Evolutionary conservation across 2,329 filamentous ascomycete genomes (phyloP).

Genomic region (Elsinoe arachidis): DNA sequence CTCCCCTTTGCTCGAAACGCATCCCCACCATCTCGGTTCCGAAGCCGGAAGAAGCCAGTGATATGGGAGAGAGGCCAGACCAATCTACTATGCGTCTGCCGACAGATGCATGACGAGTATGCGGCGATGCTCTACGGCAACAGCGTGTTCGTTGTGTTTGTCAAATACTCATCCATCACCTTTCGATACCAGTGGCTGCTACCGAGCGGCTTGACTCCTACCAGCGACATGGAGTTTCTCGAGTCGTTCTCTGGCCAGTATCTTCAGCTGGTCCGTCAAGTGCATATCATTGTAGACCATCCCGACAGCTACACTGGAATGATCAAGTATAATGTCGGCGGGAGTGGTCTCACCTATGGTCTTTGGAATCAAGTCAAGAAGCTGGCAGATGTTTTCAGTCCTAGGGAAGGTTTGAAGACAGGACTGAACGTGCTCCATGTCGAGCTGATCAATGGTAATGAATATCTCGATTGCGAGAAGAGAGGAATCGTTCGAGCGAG

Average conservation of each 20-base stretch:
- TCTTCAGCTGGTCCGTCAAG: slow-evolving; percentile 33
- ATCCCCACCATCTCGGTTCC: neutral
- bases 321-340: slow-evolving; percentile 45
- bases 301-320: slow-evolving; percentile 43
- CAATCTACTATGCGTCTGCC: slow-evolving; percentile 31
- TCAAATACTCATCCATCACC: slow-evolving; percentile 35
- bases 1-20: neutral
- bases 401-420: slow-evolving; percentile 22
- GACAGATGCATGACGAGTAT: slow-evolving; percentile 38
- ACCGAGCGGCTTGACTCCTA: slow-evolving; percentile 33
- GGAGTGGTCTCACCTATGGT: slow-evolving; percentile 35
- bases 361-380: slow-evolving; percentile 33
- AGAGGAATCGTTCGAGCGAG: slow-evolving; percentile 20
- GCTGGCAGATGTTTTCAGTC: slow-evolving; percentile 32
- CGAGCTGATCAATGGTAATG: slow-evolving; percentile 22
- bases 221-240: slow-evolving; percentile 32
- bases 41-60: slow-evolving; percentile 22
- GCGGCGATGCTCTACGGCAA: slow-evolving; percentile 38
- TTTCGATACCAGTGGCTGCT: slow-evolving; percentile 39
- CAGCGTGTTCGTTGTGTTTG: slow-evolving; percentile 38
- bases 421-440: slow-evolving; percentile 15
- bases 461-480: slow-evolving; percentile 25
- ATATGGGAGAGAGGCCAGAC: slow-evolving; percentile 38
- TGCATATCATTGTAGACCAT: slow-evolving; percentile 38
- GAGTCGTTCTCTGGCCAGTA: slow-evolving; percentile 35